These are phyloP conservation scores for Ophiostoma sp. DNA, from an alignment of 2,329 filamentous ascomycete species.

Conservation along the genomic window DNA sequence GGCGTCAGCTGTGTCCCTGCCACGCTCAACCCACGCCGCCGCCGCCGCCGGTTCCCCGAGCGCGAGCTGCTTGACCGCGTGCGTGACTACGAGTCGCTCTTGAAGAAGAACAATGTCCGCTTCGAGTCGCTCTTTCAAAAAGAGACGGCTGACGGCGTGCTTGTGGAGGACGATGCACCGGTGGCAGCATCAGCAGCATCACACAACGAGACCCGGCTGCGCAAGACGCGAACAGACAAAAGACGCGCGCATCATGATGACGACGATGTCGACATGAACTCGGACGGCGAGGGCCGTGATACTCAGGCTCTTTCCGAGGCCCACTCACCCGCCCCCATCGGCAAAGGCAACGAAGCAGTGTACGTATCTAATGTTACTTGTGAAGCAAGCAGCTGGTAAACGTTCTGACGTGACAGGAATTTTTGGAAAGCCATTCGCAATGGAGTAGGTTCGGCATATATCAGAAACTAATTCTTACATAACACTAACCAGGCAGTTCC, in stretches of 20 bases:
- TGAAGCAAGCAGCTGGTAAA: not conserved
- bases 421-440: slow-evolving; percentile 7
- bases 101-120: slow-evolving; percentile 49
- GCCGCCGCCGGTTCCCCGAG: slow-evolving; percentile 48
- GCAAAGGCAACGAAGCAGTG: not conserved
- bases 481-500: not conserved
- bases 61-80: slow-evolving; percentile 53
- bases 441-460: not conserved
- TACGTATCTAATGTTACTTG: not conserved
- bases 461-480: not conserved
- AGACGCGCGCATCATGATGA: not conserved
- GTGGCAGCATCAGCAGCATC: not conserved
- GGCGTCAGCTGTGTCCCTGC: slow-evolving; percentile 22
- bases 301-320: not conserved
- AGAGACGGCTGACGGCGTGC: not conserved
- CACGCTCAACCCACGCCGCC: slow-evolving; percentile 37
- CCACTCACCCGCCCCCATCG: not conserved
- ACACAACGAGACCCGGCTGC: not conserved
- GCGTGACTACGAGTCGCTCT: slow-evolving; percentile 51
- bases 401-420: not conserved
- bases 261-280: not conserved
- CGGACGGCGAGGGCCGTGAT: not conserved
- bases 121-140: slow-evolving; percentile 43
- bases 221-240: not conserved
- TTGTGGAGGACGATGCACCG: not conserved